Conservation (phyloP, 1,284 basidiomycete species). For the Puccinia triticina region DNA sequence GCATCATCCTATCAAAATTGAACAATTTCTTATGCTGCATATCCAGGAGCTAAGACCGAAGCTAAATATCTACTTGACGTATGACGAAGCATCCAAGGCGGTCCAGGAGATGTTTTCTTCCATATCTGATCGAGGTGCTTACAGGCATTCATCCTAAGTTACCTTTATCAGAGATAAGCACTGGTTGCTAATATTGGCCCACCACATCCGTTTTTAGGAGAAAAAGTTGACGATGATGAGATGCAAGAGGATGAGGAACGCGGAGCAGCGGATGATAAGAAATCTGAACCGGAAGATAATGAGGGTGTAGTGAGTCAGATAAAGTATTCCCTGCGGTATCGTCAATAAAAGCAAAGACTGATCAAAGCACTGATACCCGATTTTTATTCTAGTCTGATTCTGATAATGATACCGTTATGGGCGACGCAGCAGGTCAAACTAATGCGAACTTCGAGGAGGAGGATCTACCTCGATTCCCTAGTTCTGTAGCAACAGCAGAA, state of each 20-base stretch:
- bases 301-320: conserved; percentile 11
- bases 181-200: neutral
- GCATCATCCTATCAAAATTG: neutral
- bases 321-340: neutral
- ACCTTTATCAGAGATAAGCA: neutral
- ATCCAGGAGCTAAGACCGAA: conserved; percentile 54
- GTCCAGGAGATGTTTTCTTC: conserved; percentile 82
- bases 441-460: conserved; percentile 50
- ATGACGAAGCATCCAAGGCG: conserved; percentile 79
- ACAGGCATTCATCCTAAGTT: neutral
- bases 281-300: conserved; percentile 27
- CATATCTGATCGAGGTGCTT: conserved; percentile 21
- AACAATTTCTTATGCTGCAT: neutral
- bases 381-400: conserved; percentile 36
- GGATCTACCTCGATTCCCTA: conserved; percentile 47
- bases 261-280: conserved; percentile 20
- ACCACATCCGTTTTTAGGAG: conserved; percentile 9
- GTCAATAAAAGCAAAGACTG: neutral
- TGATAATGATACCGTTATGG: conserved; percentile 26
- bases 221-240: conserved; percentile 47
- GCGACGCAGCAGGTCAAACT: conserved; percentile 44
- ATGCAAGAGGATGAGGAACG: conserved; percentile 39
- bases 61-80: conserved; percentile 67
- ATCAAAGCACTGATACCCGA: neutral
- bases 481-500: conserved; percentile 64